These are phyloP conservation scores for Fomitopsis schrenkii DNA, from an alignment of 1,284 basidiomycete genomes.

Conservation along the genomic window DNA sequence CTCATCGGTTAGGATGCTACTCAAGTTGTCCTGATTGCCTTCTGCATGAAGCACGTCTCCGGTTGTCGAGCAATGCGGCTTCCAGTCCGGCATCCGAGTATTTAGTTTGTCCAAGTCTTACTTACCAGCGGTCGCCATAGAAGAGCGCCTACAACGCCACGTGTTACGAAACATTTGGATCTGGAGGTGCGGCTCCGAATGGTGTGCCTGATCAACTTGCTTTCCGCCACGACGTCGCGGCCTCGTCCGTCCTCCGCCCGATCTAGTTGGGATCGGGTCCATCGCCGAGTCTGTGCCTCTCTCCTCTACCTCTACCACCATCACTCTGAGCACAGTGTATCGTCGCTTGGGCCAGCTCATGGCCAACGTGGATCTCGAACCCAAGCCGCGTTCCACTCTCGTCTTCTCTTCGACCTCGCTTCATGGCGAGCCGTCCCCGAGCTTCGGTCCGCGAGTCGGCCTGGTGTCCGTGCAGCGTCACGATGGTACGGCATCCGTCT, in stretches of 20 bases:
- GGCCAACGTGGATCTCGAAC: neutral
- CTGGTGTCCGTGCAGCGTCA: conserved; percentile 12
- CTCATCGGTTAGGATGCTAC: neutral
- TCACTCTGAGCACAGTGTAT: neutral
- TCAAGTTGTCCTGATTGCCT: too few species aligned
- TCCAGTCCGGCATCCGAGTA: too few species aligned
- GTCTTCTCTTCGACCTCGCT: neutral
- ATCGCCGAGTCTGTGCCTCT: neutral
- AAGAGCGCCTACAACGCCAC: neutral
- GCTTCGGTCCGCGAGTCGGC: conserved; percentile 17
- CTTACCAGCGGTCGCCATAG: too few species aligned
- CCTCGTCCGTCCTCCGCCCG: neutral
- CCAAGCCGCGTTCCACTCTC: neutral
- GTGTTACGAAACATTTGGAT: neutral
- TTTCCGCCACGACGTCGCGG: neutral
- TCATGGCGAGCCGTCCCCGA: neutral
- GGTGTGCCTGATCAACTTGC: neutral
- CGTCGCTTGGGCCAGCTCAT: neutral
- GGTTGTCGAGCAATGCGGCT: neutral
- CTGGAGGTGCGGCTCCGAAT: neutral
- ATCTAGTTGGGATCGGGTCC: neutral
- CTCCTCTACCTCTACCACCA: neutral
- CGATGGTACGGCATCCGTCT: conserved; percentile 16
- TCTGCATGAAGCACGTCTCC: too few species aligned
- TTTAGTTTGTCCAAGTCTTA: too few species aligned